Evolutionary conservation across 1,284 basidiomycete genomes (phyloP).

Genomic region (Mycena citricolor): DNA sequence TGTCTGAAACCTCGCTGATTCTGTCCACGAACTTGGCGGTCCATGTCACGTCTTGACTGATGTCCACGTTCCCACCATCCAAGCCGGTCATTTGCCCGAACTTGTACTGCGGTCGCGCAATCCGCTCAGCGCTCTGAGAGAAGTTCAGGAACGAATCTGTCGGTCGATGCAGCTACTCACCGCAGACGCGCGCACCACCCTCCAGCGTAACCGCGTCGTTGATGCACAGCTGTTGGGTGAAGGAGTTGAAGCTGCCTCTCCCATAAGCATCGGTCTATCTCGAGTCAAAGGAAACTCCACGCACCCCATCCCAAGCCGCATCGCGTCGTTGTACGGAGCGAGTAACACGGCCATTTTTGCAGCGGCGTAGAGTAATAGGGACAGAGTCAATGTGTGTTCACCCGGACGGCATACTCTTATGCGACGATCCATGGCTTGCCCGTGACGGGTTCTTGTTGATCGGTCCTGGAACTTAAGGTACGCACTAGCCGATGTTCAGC

Average conservation of each 20-base stretch:
- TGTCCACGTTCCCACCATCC: not conserved
- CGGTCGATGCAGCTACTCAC: not conserved
- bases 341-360: not conserved
- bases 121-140: too few relatives aligned
- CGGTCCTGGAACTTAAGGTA: too few relatives aligned
- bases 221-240: constrained; percentile 9
- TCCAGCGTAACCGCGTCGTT: constrained; percentile 8
- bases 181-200: too few relatives aligned
- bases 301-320: constrained; percentile 3
- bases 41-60: constrained; percentile 6
- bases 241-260: constrained; percentile 10
- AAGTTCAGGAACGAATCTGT: too few relatives aligned
- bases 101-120: too few relatives aligned
- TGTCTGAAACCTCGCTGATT: constrained; percentile 7
- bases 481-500: too few relatives aligned
- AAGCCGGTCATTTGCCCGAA: not conserved
- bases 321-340: not conserved
- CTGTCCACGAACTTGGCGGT: constrained; percentile 8
- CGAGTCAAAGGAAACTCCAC: not conserved
- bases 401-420: too few relatives aligned
- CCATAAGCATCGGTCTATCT: not conserved
- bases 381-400: too few relatives aligned
- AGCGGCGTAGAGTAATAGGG: too few relatives aligned
- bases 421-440: too few relatives aligned
- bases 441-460: too few relatives aligned